Evolutionary conservation across 108 stramenopile genomes (phyloP), one percentile per base, ranked within the genome.

Genomic region (Nitzschia inconspicua): DNA sequence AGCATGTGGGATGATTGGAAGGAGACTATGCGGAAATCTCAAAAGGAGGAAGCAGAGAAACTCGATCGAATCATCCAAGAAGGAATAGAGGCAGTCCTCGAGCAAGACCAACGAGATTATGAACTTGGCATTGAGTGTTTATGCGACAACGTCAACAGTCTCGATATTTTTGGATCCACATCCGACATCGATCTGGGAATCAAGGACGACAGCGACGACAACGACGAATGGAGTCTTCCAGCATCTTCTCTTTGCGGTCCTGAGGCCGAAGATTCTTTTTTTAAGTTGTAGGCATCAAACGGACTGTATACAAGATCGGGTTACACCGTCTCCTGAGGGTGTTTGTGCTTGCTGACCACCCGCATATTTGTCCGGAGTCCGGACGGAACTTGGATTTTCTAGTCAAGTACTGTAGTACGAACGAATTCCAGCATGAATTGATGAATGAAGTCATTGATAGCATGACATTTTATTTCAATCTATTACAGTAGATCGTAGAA

Each of bases 211-310:
- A 14, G 11, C 2, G 3, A 51, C 2, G 31, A 37, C 4, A 28
- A 58, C 22, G 65, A 66, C 26, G 52, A 60, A 24, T 60, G 57
- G 50, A 68, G 68, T 40, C 28, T 48, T 2, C 57, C 68, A 20
- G 68, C 59, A 14, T 62, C 60, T 14, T 70, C 68, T 4, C 29
- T 50, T 14, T 34, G 30, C 56, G 65, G 44, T 29, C n/a, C 44
- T 47, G 23, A 37, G 16, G n/a, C 34, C 2, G 26, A 13, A 1
- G 34, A 36, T n/a, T n/a, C n/a, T n/a, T n/a, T n/a, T n/a, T n/a
- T n/a, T n/a, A n/a, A n/a, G n/a, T n/a, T n/a, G n/a, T n/a, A n/a
- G n/a, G n/a, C n/a, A n/a, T n/a, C n/a, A n/a, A n/a, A n/a, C n/a
- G n/a, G n/a, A n/a, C n/a, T n/a, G n/a, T n/a, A n/a, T n/a, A n/a